Base-by-base conservation (phyloP, 129 eudicot genomes). In the Silybum marianum region DNA sequence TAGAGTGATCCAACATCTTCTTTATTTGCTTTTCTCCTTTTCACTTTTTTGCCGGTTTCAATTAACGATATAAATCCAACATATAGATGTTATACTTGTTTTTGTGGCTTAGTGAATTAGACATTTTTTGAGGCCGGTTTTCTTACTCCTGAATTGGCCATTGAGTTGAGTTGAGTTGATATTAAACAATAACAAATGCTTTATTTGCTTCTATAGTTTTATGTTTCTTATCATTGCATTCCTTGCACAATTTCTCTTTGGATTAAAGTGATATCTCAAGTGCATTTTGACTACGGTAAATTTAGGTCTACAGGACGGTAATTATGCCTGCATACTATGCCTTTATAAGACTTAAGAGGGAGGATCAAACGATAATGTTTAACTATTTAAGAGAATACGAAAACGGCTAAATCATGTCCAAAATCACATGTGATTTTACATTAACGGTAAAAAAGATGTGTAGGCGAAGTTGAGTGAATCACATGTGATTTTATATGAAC, bases 71-170 rank as follows among this genome's bases (percentile, higher is more conserved):
- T 21, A 18, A 54, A 54, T 44, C 54, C 54, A 10, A 2, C 16
- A 11, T 58, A 58, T 58, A 58, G 66, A 58, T 58, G 2, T 58
- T 58, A 44, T 72, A 72, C 76, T 72, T 38, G 76, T 72, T 38
- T 38, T 72, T 68, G 86, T 72, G 77, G 23, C 74, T 23, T 78
- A 72, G 86, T 78, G 58, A 42, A 46, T 58, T 71, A 77, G 78
- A 83, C 82, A 65, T 72, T 78, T 46, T 36, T 69, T 54, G 54
- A 51, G 76, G 38, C 72, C 34, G 38, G 80, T 74, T 40, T 82
- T 23, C 54, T n/a, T 82, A 12, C 24, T 12, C 34, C 14, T 32
- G 51, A 34, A 8, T 38, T 32, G 21, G 75, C 75, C 75, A 22
- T 54, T 54, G 66, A 72, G 42, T 39, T 19, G 60, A 72, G 54